These are phyloP conservation scores for Aristolochia fimbriata DNA, from an alignment of 164 flowering plant species.

Conservation along the genomic window DNA sequence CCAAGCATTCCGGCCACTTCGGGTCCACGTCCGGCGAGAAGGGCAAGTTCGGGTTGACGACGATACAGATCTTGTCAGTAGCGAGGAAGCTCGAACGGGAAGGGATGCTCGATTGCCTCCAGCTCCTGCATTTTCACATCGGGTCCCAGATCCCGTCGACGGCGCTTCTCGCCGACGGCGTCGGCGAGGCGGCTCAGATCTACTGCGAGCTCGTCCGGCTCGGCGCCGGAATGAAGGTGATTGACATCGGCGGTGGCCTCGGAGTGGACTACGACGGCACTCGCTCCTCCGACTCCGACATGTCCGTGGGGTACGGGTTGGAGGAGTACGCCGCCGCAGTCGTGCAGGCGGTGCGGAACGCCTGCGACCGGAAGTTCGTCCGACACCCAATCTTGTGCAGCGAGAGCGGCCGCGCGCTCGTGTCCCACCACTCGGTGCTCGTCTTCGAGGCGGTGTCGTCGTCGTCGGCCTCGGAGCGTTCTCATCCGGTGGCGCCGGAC, in stretches of 20 bases:
- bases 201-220: conserved; percentile 86
- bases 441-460: conserved; percentile 81
- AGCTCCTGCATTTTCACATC: conserved; percentile 85
- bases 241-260: conserved; percentile 93
- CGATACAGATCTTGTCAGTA: conserved; percentile 63
- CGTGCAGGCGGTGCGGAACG: conserved; percentile 48
- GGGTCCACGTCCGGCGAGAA: conserved; percentile 99
- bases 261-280: conserved; percentile 97
- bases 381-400: conserved; percentile 85
- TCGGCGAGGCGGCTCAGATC: conserved; percentile 82
- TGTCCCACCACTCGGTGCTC: conserved; percentile 87
- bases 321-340: conserved; percentile 85
- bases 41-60: conserved; percentile 87
- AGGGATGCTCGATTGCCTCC: conserved; percentile 83
- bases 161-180: conserved; percentile 61
- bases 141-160: conserved; percentile 97
- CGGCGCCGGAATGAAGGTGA: conserved; percentile 75
- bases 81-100: conserved; percentile 50
- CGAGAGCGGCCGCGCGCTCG: conserved; percentile 95
- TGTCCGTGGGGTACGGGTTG: conserved; percentile 68
- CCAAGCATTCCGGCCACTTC: conserved; percentile 93
- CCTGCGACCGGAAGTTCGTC: conserved; percentile 62
- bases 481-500: conserved; percentile 16
- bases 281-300: conserved; percentile 58
- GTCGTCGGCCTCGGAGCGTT: conserved; percentile 11